Conservation (phyloP, 2,329 filamentous ascomycete species). For the Aspergillus brunneoviolaceus region DNA sequence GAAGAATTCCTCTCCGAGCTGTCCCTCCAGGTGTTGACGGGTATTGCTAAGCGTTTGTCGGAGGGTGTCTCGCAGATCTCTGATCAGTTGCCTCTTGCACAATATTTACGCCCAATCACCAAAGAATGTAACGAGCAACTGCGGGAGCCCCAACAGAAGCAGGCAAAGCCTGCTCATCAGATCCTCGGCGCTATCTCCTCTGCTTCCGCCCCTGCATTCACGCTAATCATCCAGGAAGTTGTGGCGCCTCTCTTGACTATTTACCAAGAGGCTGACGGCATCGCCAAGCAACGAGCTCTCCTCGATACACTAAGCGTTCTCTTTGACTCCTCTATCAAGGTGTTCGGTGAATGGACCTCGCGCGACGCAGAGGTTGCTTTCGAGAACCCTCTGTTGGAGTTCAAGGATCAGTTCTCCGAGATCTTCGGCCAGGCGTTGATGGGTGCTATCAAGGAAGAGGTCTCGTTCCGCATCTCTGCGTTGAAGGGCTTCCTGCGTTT, state of each 20-base stretch:
- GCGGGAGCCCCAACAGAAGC: constrained; percentile 67
- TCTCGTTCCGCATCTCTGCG: constrained; percentile 51
- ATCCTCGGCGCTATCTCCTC: constrained; percentile 59
- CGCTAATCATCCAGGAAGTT: constrained; percentile 55
- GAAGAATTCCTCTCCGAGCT: constrained; percentile 64
- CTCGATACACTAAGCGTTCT: constrained; percentile 61
- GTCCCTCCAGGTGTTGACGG: constrained; percentile 55
- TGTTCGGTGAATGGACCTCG: constrained; percentile 57
- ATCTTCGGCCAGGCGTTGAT: constrained; percentile 57
- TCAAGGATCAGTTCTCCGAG: constrained; percentile 53
- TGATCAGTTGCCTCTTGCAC: constrained; percentile 48
- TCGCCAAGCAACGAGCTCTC: constrained; percentile 62
- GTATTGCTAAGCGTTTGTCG: constrained; percentile 58
- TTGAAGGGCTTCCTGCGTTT: constrained; percentile 49
- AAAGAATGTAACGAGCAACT: constrained; percentile 69
- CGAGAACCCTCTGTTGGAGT: constrained; percentile 47
- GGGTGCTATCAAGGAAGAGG: constrained; percentile 52
- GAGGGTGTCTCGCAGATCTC: constrained; percentile 38
- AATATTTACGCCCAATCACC: constrained; percentile 60
- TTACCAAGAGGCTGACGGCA: constrained; percentile 61
- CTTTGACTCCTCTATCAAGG: constrained; percentile 56
- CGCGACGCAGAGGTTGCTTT: constrained; percentile 37
- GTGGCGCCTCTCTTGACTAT: constrained; percentile 59
- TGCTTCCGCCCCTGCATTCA: constrained; percentile 56
- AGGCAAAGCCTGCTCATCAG: constrained; percentile 63